phyloP scores from a whole-genome alignment of 345 rosid genomes.

The Moricandia moricandioides region DNA sequence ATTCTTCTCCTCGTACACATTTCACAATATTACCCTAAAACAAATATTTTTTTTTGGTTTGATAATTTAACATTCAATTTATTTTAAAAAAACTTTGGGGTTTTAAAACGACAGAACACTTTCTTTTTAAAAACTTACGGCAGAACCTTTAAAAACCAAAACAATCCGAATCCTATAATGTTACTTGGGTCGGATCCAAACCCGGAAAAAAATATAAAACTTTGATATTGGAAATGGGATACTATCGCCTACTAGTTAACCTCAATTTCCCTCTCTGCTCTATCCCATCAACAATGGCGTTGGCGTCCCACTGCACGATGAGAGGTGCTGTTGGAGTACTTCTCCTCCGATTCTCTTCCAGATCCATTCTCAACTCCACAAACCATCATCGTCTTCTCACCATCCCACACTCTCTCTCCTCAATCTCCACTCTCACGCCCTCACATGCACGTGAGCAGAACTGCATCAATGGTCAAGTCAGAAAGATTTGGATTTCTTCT shows the following conservation, averaged over 20 bases:
- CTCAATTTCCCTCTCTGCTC: conserved; percentile 10
- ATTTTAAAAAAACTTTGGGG: too few relatives aligned
- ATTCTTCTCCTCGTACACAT: too few relatives aligned
- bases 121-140: too few relatives aligned
- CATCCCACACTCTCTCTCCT: conserved; percentile 32
- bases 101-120: too few relatives aligned
- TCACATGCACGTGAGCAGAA: conserved; percentile 23
- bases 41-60: too few relatives aligned
- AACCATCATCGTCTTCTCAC: conserved; percentile 28
- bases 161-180: not conserved
- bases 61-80: too few relatives aligned
- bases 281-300: conserved; percentile 37
- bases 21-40: too few relatives aligned
- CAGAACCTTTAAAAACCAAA: not conserved
- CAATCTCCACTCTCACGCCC: conserved; percentile 34
- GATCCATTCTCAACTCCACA: conserved; percentile 34
- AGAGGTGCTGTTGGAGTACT: conserved; percentile 38
- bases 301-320: conserved; percentile 39
- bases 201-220: not conserved
- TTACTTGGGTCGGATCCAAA: not conserved
- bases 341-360: conserved; percentile 44
- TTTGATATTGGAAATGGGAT: not conserved
- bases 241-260: not conserved
- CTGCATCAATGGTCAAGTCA: conserved; percentile 26
- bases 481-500: conserved; percentile 61